Base-by-base conservation (phyloP, 78 protist species). In the Dictyostelium brefeldianum region DNA sequence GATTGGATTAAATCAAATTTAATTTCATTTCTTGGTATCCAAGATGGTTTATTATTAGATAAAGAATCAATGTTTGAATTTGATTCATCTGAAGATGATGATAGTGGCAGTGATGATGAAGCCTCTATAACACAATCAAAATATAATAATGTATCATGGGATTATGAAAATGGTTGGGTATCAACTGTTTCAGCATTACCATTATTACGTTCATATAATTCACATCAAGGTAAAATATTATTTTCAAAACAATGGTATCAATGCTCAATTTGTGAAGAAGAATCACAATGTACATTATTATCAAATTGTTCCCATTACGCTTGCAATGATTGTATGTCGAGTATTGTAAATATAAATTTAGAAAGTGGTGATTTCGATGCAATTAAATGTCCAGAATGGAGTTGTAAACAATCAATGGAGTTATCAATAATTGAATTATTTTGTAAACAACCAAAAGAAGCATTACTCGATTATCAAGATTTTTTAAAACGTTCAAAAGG, bases 221-320 rank as follows among this genome's bases (percentile, higher is more conserved):
- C 75, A 31, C 47, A 31, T 25, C 46, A 67, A 31, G 47, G 41
- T 12, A 67, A 67, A 67, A 67, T 31, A 67, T n/a, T 67, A 17
- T 67, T 67, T 14, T 20, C 22, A 11, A 27, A 31, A 31, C 50
- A 67, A 14, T 67, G 20, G 22, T 43, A 67, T 67, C 14, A 20
- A 14, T 67, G 75, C 29, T 31, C 29, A 25, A 67, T 67, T 67
- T 67, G 75, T 67, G 41, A 67, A 27, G n/a, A 31, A 27, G 75
- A 67, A 59, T 14, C 75, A 12, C 46, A 67, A 14, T 25, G 15
- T 8, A 67, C 47, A 14, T 31, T 14, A 67, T 14, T 67, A 67
- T 31, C 47, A 17, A 31, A 27, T 15, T 67, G 75, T 67, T 14
- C 10, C 17, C 75, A 67, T 67, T 67, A 27, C 48, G 7, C 47